A percentile compares a stretch with the other conserved stretches of the same genome.
Conservation (phyloP, 2,329 filamentous ascomycete genomes). For the Epichloe brachyelytri region DNA sequence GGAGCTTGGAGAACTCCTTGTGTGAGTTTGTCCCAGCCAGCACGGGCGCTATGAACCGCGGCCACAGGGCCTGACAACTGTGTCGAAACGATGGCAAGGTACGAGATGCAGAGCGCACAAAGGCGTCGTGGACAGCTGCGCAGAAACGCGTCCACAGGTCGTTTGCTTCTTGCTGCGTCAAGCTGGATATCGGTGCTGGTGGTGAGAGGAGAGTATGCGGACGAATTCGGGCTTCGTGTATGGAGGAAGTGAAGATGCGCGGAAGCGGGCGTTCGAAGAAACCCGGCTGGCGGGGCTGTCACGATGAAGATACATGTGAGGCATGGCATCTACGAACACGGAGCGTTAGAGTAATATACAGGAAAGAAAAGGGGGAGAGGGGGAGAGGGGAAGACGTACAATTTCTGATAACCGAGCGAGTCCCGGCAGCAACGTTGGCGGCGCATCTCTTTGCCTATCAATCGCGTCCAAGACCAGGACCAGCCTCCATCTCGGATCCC, state of each 20-base stretch:
- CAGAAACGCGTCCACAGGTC: slow-evolving; percentile 74
- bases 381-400: slow-evolving; percentile 32
- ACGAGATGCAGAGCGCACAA: slow-evolving; percentile 67
- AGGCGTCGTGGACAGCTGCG: slow-evolving; percentile 73
- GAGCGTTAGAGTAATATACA: neutral
- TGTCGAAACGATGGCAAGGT: slow-evolving; percentile 62
- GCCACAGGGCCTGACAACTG: slow-evolving; percentile 68
- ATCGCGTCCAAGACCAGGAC: slow-evolving; percentile 80
- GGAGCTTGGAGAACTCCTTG: slow-evolving; percentile 72
- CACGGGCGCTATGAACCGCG: slow-evolving; percentile 69
- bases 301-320: slow-evolving; percentile 69
- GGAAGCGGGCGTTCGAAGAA: slow-evolving; percentile 56
- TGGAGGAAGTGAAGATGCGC: slow-evolving; percentile 71
- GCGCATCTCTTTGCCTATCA: slow-evolving; percentile 70
- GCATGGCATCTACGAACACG: slow-evolving; percentile 51
- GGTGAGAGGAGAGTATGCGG: slow-evolving; percentile 53
- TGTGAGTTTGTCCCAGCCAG: slow-evolving; percentile 58
- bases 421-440: slow-evolving; percentile 65
- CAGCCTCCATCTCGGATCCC: slow-evolving; percentile 42
- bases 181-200: slow-evolving; percentile 34
- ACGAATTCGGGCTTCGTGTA: slow-evolving; percentile 75
- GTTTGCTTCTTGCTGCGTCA: slow-evolving; percentile 37
- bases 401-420: slow-evolving; percentile 71
- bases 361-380: neutral
- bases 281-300: slow-evolving; percentile 54